Evolutionary conservation across 495 filamentous ascomycete species (phyloP).

Genomic region (Aspergillus incahuasiensis): DNA sequence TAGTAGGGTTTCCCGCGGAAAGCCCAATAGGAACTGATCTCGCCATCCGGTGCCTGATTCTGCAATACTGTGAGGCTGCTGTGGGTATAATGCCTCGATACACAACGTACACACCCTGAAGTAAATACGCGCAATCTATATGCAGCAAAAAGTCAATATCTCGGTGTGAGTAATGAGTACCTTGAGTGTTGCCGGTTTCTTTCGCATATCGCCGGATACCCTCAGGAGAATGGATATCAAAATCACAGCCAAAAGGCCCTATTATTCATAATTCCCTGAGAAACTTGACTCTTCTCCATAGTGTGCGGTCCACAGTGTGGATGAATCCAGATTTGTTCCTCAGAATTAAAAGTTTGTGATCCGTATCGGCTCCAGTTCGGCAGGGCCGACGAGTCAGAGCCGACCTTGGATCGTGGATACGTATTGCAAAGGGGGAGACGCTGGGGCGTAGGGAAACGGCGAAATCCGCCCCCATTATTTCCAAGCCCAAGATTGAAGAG

Average conservation of each 20-base stretch:
- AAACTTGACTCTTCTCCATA: constrained; percentile 4
- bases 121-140: neutral
- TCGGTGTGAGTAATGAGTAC: neutral
- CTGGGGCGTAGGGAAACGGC: constrained; percentile 3
- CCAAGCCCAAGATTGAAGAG: constrained; percentile 1
- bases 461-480: constrained; percentile 14
- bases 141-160: neutral
- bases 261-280: neutral
- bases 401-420: neutral
- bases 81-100: neutral
- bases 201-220: neutral
- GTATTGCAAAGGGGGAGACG: neutral
- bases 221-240: neutral
- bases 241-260: neutral
- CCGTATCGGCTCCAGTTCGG: constrained; percentile 4
- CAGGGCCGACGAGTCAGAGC: neutral
- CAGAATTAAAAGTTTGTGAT: neutral
- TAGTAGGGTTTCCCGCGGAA: constrained; percentile 18
- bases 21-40: constrained; percentile 4
- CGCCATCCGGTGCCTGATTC: constrained; percentile 9
- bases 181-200: neutral
- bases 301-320: constrained; percentile 3
- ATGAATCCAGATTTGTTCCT: neutral
- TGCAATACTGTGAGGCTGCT: neutral
- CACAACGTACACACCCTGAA: neutral